Evolutionary conservation across 23 red algal species (phyloP), one percentile per base, ranked within the genome.

Genomic region (Cyanidiococcus yangmingshanensis): DNA sequence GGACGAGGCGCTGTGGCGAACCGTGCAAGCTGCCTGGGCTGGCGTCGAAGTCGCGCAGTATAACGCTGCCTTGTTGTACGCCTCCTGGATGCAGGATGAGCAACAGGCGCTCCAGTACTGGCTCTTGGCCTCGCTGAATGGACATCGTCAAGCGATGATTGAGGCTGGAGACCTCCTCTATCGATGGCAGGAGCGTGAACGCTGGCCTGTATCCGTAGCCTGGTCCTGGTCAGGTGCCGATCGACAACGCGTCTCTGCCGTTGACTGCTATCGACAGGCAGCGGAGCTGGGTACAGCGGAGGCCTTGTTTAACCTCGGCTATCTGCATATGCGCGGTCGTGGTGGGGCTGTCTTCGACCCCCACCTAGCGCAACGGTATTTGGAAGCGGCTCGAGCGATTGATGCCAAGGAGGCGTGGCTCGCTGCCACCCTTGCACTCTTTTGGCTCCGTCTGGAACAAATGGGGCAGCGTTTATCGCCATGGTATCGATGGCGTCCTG

Each of bases 1-100:
- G 12, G 63, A 71, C 63, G 63, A 76, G 29, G 90, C 85, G 31
- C 76, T 95, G 21, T 89, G 77, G 41, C 79, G 82, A 21, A 87
- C 85, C 54, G 51, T 85, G 25, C 79, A 86, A 59, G 90, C 90
- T 24, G 90, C 86, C 15, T 82, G 85, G 80, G 90, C 86, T 25
- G 90, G 90, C 16, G 58, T 95, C 27, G 90, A 89, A 50, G 35
- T 87, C 17, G 90, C 82, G 0, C 90, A 95, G 77, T 95, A 89
- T 75, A 95, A 95, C 74, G 82, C 85, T 32, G 90, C 74, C 27
- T 79, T 89, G 74, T 79, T 95, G 80, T 89, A 27, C 16, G 63
- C 15, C 32, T 12, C 63, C 12, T 54, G 45, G 45, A 54, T 54
- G 45, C 45, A 54, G 45, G 63, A 71, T 35, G 63, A 71, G 27